Evolutionary conservation across 73 alveolate species (phyloP), one percentile per base, ranked within the genome.

Genomic region (Tetrahymena elliotti): DNA sequence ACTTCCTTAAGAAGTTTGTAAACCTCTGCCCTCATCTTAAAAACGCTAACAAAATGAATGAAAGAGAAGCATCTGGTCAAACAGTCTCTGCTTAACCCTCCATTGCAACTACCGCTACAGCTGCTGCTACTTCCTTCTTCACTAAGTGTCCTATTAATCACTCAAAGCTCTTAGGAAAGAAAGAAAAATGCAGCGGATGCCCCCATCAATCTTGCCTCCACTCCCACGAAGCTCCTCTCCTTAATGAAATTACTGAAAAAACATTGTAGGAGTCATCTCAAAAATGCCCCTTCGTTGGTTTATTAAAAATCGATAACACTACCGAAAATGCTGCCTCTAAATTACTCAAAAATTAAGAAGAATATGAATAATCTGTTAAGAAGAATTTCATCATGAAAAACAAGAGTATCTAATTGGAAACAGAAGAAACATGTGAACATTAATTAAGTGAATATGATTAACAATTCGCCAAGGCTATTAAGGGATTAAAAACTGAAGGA

Each of bases 401-500:
- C 22, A n/a, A 68, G 36, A 68, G 88, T 11, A 68, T 68, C 88
- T 31, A 68, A 1, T 27, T 68, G 4, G 88, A 68, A 1, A 68
- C 12, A 7, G 38, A 68, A 18, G 88, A 68, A 68, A 31, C 88
- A 22, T 5, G 36, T 27, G 34, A 68, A 68, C 12, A 24, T 22
- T 0, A 68, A 68, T 68, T 68, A 31, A 68, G 20, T 31, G 88
- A 68, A 18, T 96, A 96, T 93, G 96, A 93, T 35, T 40, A 38
- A 39, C 83, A 94, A 53, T 94, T 97, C 95, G 47, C 84, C 13
- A 94, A 84, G 34, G 93, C 97, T 33, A 97, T 97, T 53, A 54
- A 97, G 33, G 52, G 93, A 18, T 93, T 97, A 10, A 96, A 97
- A 92, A 93, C 96, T 68, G 98, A 97, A 83, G 99, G 99, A 0